phyloP scores from a whole-genome alignment of 257 asterid genomes.

The Sherardia arvensis region DNA sequence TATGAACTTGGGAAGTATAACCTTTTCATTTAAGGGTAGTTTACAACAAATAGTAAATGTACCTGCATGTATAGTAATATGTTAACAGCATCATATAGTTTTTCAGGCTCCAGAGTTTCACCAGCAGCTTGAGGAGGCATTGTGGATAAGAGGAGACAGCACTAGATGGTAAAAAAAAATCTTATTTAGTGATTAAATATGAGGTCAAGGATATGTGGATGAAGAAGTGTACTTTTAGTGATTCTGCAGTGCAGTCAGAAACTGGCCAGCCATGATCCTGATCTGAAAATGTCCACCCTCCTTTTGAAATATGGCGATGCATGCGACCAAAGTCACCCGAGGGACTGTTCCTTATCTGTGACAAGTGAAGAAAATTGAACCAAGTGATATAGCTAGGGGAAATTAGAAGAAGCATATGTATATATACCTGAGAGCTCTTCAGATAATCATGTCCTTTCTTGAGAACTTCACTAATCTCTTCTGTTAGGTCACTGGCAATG shows the following conservation, averaged over 20 bases:
- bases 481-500: conserved; percentile 51
- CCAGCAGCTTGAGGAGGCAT: conserved; percentile 24
- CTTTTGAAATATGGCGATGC: conserved; percentile 74
- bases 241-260: conserved; percentile 71
- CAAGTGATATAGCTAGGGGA: not conserved
- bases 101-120: conserved; percentile 7
- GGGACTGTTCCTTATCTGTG: conserved; percentile 28
- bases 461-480: conserved; percentile 67
- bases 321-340: conserved; percentile 42
- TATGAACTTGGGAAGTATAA: not conserved
- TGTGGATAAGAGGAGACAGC: conserved; percentile 19
- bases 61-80: conserved; percentile 22
- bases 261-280: conserved; percentile 82
- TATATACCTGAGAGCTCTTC: conserved; percentile 66
- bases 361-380: not conserved
- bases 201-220: not conserved
- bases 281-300: conserved; percentile 82
- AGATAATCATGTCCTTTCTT: conserved; percentile 61
- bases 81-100: conserved; percentile 26
- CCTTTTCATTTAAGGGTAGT: not conserved
- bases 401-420: not conserved
- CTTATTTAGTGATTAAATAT: not conserved
- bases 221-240: conserved; percentile 36
- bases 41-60: too few relatives aligned
- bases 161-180: conserved; percentile 18